These are phyloP conservation scores for Aspergillus ostianus DNA, from an alignment of 495 filamentous ascomycete genomes.

Conservation along the genomic window DNA sequence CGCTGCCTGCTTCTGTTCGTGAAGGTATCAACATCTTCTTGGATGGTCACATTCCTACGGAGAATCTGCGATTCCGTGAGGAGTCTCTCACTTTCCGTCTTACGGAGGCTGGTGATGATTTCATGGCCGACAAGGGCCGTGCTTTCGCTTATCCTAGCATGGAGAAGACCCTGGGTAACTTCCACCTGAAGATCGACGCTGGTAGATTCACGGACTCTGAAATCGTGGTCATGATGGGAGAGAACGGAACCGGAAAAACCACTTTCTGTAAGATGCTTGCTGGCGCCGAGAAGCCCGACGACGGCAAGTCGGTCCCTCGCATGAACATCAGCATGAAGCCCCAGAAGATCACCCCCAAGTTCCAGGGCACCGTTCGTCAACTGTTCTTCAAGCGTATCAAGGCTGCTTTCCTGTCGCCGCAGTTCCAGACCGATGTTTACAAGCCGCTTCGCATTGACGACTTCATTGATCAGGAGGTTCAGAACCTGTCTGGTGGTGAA, in stretches of 20 bases:
- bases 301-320: constrained; percentile 68
- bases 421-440: constrained; percentile 99
- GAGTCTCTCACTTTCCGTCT: constrained; percentile 97
- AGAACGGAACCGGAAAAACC: constrained; percentile 94
- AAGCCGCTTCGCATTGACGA: constrained; percentile 97
- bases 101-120: constrained; percentile 87
- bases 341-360: constrained; percentile 98
- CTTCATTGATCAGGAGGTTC: constrained; percentile 99
- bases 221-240: constrained; percentile 99
- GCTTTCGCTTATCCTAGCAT: constrained; percentile 85
- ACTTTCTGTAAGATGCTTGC: constrained; percentile 97
- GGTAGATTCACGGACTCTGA: constrained; percentile 96
- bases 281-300: constrained; percentile 87
- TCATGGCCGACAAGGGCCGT: constrained; percentile 77
- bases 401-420: constrained; percentile 88
- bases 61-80: constrained; percentile 97
- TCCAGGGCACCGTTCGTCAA: constrained; percentile 90
- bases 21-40: constrained; percentile 99
- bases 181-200: constrained; percentile 76
- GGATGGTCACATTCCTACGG: constrained; percentile 94
- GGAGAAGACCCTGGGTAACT: constrained; percentile 90
- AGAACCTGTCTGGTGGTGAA: constrained; percentile 98
- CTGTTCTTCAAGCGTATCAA: constrained; percentile 98
- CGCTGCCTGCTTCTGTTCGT: constrained; percentile 88
- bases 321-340: constrained; percentile 99